Conservation (phyloP, 345 rosid species). For the Euphorbia tirucalli region DNA sequence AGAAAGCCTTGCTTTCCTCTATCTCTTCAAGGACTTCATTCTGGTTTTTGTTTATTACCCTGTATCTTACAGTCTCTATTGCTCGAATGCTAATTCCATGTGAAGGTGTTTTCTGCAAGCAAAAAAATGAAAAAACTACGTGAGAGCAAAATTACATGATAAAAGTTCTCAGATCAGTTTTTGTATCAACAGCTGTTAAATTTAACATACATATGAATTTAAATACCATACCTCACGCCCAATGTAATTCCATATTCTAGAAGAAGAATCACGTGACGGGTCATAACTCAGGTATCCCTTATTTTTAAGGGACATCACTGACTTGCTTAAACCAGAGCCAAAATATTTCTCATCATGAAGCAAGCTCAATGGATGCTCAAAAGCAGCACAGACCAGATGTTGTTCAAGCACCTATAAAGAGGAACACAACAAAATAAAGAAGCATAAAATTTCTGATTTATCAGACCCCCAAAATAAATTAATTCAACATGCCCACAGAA, state of each 20-base stretch:
- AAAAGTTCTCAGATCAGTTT: background rate
- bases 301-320: conserved; percentile 52
- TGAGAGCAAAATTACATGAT: conserved; percentile 6
- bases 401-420: conserved; percentile 77
- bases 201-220: conserved; percentile 10
- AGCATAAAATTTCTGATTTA: conserved; percentile 17
- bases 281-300: conserved; percentile 55
- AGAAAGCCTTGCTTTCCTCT: conserved; percentile 96
- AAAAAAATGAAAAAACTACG: conserved; percentile 5
- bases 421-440: conserved; percentile 16
- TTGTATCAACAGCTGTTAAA: conserved; percentile 1
- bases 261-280: conserved; percentile 52
- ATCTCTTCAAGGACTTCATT: conserved; percentile 76
- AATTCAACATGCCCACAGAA: conserved; percentile 17
- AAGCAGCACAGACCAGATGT: conserved; percentile 84
- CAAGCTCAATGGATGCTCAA: conserved; percentile 77
- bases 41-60: conserved; percentile 47
- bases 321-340: conserved; percentile 53
- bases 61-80: conserved; percentile 68
- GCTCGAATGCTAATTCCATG: conserved; percentile 72
- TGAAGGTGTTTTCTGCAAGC: conserved; percentile 70
- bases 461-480: conserved; percentile 16
- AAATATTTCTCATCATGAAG: conserved; percentile 68
- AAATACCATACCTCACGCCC: conserved; percentile 65
- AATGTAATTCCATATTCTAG: conserved; percentile 73